Conservation (phyloP, 1,139 yeast genomes). For the Taphrina pruni region DNA sequence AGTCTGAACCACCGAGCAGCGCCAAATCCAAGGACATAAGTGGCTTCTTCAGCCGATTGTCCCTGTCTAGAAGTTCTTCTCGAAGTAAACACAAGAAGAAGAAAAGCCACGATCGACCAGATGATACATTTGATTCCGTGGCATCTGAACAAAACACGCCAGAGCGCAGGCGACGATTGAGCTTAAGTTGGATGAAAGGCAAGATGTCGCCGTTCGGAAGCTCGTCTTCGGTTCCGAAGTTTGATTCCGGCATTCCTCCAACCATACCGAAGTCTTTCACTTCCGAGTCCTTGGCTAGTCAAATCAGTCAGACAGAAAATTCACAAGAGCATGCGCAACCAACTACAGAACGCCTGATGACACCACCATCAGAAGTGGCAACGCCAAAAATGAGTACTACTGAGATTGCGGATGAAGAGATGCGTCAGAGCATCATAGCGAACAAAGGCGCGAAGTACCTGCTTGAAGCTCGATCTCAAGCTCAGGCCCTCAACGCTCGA, state of each 20-base stretch:
- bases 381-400: constrained; percentile 4
- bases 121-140: not conserved
- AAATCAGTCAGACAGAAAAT: not conserved
- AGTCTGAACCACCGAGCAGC: not conserved
- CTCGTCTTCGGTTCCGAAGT: constrained; percentile 17
- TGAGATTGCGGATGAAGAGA: constrained; percentile 37
- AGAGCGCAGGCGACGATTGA: constrained; percentile 17
- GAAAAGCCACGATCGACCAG: constrained; percentile 6
- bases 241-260: constrained; percentile 24
- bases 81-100: constrained; percentile 14
- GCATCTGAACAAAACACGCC: constrained; percentile 11
- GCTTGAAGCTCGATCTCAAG: constrained; percentile 11
- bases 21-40: constrained; percentile 2
- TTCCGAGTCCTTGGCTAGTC: constrained; percentile 18
- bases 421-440: constrained; percentile 16
- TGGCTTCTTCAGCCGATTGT: constrained; percentile 29
- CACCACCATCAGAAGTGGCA: not conserved
- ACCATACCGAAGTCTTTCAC: constrained; percentile 28
- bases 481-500: constrained; percentile 19
- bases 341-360: not conserved
- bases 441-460: constrained; percentile 26
- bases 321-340: not conserved
- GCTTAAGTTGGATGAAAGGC: constrained; percentile 31
- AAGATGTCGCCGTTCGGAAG: constrained; percentile 34
- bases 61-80: constrained; percentile 24